Evolutionary conservation across 1,284 basidiomycete genomes (phyloP).

Genomic region (Rhodotorula mucilaginosa): DNA sequence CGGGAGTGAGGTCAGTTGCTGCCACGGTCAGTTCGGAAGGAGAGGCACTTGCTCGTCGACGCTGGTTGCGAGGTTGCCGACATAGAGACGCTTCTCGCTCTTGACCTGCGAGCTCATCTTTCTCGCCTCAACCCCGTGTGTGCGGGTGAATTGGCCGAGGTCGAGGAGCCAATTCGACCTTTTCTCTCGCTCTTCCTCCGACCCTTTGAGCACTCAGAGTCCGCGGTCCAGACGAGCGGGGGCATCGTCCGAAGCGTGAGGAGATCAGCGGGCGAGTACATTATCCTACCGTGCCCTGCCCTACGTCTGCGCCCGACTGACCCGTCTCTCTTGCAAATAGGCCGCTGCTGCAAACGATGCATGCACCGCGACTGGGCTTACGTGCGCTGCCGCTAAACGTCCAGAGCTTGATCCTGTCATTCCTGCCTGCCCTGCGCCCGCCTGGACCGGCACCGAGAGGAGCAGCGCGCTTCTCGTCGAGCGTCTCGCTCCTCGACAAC

Average conservation of each 20-base stretch:
- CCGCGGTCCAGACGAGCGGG: too few relatives aligned
- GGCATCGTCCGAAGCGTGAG: too few relatives aligned
- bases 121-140: background rate
- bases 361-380: background rate
- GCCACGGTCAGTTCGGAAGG: background rate
- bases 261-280: too few relatives aligned
- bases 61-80: constrained; percentile 82
- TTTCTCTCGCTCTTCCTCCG: too few relatives aligned
- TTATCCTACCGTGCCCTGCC: too few relatives aligned
- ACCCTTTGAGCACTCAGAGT: too few relatives aligned
- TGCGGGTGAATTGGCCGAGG: background rate
- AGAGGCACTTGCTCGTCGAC: constrained; percentile 70
- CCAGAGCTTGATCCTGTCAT: constrained; percentile 7
- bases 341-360: background rate
- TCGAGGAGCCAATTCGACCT: background rate
- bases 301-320: too few relatives aligned
- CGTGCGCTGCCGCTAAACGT: constrained; percentile 15
- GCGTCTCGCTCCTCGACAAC: constrained; percentile 5
- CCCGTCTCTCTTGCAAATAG: background rate
- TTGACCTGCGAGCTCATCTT: background rate
- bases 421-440: background rate
- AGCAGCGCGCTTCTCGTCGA: constrained; percentile 5
- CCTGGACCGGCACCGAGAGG: background rate
- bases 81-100: constrained; percentile 62
- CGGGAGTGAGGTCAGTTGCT: background rate